phyloP scores from a whole-genome alignment of 768 basidiomycete species.

The Asterophora parasitica region DNA sequence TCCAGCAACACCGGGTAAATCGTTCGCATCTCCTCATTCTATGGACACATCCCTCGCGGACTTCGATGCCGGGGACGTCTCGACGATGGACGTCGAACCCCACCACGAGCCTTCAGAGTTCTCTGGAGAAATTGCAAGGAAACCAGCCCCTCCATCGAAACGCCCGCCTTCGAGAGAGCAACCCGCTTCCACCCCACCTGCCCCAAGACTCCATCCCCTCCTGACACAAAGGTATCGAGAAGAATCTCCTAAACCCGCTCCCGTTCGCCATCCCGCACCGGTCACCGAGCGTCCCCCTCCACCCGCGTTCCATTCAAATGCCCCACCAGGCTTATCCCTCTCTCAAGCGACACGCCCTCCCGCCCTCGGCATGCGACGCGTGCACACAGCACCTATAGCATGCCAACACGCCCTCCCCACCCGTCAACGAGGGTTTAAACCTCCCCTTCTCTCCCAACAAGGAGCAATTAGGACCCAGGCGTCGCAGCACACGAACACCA shows the following conservation, averaged over 20 bases:
- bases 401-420: conserved; percentile 19
- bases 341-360: conserved; percentile 25
- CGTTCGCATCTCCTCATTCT: conserved; percentile 3
- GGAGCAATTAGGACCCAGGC: conserved; percentile 4
- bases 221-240: conserved; percentile 10
- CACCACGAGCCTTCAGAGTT: background rate
- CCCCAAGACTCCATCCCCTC: conserved; percentile 15
- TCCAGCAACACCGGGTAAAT: background rate
- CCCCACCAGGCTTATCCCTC: conserved; percentile 11
- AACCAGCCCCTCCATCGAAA: background rate
- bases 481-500: background rate
- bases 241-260: conserved; percentile 7
- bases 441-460: conserved; percentile 27
- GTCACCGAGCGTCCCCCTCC: background rate
- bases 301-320: conserved; percentile 1
- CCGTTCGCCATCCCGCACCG: background rate
- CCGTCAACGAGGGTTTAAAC: conserved; percentile 32
- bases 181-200: conserved; percentile 1
- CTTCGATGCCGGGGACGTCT: conserved; percentile 2
- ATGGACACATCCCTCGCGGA: conserved; percentile 4
- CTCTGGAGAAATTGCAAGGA: background rate
- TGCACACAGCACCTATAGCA: conserved; percentile 18
- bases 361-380: conserved; percentile 36
- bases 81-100: conserved; percentile 11
- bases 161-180: background rate